Evolutionary conservation across 2,329 filamentous ascomycete genomes (phyloP).

Genomic region (Phialophora tarda): DNA sequence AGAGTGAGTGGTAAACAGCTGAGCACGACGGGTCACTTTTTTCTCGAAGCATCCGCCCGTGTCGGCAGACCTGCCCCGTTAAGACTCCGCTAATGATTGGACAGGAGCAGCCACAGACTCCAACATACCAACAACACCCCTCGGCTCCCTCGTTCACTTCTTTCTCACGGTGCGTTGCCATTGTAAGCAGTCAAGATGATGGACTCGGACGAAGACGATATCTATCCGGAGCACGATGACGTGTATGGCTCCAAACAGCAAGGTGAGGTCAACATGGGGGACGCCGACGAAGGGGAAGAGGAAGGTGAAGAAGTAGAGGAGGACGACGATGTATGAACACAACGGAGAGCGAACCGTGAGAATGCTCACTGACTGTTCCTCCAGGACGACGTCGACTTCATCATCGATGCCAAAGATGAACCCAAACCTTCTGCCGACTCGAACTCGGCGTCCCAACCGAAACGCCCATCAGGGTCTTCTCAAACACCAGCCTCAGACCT

Average conservation of each 20-base stretch:
- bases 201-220: slow-evolving; percentile 40
- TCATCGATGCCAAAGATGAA: slow-evolving; percentile 54
- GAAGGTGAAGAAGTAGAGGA: slow-evolving; percentile 42
- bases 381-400: slow-evolving; percentile 58
- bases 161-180: background rate
- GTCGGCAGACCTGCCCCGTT: slow-evolving; percentile 30
- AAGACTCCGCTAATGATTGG: slow-evolving; percentile 17
- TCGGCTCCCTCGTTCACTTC: background rate
- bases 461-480: slow-evolving; percentile 46
- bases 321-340: slow-evolving; percentile 47
- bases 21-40: slow-evolving; percentile 26
- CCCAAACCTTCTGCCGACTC: slow-evolving; percentile 46
- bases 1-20: slow-evolving; percentile 30
- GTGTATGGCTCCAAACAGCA: slow-evolving; percentile 25
- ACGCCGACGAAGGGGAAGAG: slow-evolving; percentile 40
- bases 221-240: slow-evolving; percentile 34
- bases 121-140: background rate
- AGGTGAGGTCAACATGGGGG: slow-evolving; percentile 40
- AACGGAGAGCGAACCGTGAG: slow-evolving; percentile 46
- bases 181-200: slow-evolving; percentile 28
- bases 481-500: slow-evolving; percentile 46
- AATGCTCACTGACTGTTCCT: slow-evolving; percentile 31
- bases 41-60: slow-evolving; percentile 34
- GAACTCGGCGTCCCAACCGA: slow-evolving; percentile 43
- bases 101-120: slow-evolving; percentile 20